Evolutionary conservation across 441 rosid species (phyloP).

Genomic region (Eruca vesicaria): DNA sequence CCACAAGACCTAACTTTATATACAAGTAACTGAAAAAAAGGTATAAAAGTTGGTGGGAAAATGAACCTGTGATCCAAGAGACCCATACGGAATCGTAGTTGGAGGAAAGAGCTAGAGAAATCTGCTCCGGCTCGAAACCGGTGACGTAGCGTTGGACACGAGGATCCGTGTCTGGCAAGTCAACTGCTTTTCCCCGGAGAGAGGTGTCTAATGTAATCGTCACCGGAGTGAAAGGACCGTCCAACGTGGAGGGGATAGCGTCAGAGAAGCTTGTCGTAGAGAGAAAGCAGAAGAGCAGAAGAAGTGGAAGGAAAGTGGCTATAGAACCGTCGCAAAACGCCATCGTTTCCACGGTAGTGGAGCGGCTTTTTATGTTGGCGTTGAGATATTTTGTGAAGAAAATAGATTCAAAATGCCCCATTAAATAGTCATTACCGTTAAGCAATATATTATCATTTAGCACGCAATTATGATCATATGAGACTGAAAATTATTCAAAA

Average conservation of each 20-base stretch:
- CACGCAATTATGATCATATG: not conserved
- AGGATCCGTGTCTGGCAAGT: constrained; percentile 74
- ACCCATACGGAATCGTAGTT: constrained; percentile 75
- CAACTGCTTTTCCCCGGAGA: constrained; percentile 69
- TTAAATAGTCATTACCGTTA: constrained; percentile 25
- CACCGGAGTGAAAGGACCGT: constrained; percentile 72
- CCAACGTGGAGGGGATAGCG: constrained; percentile 64
- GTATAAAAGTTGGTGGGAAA: not conserved
- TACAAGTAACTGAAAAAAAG: not conserved
- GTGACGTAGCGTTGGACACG: constrained; percentile 63
- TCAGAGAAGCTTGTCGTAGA: constrained; percentile 14
- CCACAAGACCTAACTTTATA: constrained; percentile 10
- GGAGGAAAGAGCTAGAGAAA: constrained; percentile 65
- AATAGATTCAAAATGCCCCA: not conserved
- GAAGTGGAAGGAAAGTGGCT: not conserved
- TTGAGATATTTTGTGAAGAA: not conserved
- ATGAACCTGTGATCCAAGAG: constrained; percentile 84
- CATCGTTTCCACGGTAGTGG: constrained; percentile 30
- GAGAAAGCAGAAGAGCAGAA: constrained; percentile 6
- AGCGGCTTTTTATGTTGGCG: constrained; percentile 2
- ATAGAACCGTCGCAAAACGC: constrained; percentile 4
- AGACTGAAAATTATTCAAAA: not conserved
- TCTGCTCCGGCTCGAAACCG: constrained; percentile 83
- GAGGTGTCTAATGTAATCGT: constrained; percentile 64
- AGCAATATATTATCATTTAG: not conserved